Evolutionary conservation across 1,284 basidiomycete genomes (phyloP), one percentile per base, ranked within the genome.

Genomic region (Trichosporon faecale): DNA sequence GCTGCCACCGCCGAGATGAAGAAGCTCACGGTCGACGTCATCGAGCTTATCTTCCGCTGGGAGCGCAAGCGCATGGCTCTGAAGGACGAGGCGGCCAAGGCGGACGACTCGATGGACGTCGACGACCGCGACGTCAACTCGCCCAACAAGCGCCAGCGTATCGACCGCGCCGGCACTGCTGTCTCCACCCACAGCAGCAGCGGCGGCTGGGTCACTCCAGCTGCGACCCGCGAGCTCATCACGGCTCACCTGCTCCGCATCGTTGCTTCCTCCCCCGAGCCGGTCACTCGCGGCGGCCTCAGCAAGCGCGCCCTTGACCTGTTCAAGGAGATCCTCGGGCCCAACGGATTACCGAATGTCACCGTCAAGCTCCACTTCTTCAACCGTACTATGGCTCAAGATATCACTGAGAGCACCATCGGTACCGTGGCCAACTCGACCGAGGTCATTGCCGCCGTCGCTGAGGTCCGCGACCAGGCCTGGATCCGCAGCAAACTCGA

Each of bases 211-310:
- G 83, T 88, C 18, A 92, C 91, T 0, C 94, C 95, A 2, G 85
- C 92, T 16, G 86, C 87, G 21, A 90, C 94, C 73, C 89, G 93
- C 35, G 95, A 98, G 82, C 91, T 90, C 72, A 91, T 97, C 83
- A 91, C 98, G 73, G 95, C 93, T 83, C 97, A 95, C 83, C 87
- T 99, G 31, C 90, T 99, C 25, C 91, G 95, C 66, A 88, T 98
- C 67, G 90, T 88, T 29, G 86, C 93, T n/a, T 87, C 90, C 25
- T 87, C 89, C 5, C 86, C 88, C 61, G 95, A 98, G 68, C 86
- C 88, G 5, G 85, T 89, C 29, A 85, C 88, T 16, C 88, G 88
- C 68, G 86, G 85, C 25, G 86, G 88, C 23, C 86, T 95, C 21
- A 87, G 93, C 55, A 88, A 91, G 55, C 89, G 93, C 71, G 93